These are phyloP conservation scores for Alternaria viburni DNA, from an alignment of 2,329 filamentous ascomycete genomes.

Conservation along the genomic window DNA sequence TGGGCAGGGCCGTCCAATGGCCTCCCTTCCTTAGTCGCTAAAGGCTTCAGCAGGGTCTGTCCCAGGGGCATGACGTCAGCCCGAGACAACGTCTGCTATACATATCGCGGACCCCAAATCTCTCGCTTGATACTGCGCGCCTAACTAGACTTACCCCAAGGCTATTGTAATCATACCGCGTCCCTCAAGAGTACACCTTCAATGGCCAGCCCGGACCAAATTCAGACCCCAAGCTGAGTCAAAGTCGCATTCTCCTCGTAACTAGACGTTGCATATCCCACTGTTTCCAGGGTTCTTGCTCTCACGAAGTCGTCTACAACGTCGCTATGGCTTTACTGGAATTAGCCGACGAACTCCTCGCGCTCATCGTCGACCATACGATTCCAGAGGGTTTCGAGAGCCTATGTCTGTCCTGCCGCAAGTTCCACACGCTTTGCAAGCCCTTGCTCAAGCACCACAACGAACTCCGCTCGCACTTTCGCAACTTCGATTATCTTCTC, in stretches of 20 bases:
- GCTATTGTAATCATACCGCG: neutral
- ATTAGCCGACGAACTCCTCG: neutral
- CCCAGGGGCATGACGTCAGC: neutral
- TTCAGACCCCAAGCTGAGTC: neutral
- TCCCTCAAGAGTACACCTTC: neutral
- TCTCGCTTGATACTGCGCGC: neutral
- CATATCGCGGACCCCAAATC: neutral
- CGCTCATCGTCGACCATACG: neutral
- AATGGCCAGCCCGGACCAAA: neutral
- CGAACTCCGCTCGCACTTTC: constrained; percentile 16
- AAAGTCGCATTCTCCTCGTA: neutral
- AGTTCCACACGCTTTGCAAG: constrained; percentile 18
- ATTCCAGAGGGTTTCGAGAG: constrained; percentile 15
- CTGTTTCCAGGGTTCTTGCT: neutral
- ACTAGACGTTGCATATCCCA: neutral
- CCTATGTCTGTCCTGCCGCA: constrained; percentile 15
- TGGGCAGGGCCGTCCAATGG: neutral
- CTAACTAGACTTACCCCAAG: neutral
- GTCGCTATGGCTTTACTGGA: neutral
- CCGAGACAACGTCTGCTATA: neutral
- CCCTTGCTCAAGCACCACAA: constrained; percentile 19
- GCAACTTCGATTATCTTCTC: constrained; percentile 15
- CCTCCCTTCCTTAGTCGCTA: neutral
- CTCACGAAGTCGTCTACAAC: neutral
- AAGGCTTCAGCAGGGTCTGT: neutral